Percentiles rank a stretch among this genome's conserved stretches.
phyloP scores from a whole-genome alignment of 768 basidiomycete genomes.

The Pholiota microspora region DNA sequence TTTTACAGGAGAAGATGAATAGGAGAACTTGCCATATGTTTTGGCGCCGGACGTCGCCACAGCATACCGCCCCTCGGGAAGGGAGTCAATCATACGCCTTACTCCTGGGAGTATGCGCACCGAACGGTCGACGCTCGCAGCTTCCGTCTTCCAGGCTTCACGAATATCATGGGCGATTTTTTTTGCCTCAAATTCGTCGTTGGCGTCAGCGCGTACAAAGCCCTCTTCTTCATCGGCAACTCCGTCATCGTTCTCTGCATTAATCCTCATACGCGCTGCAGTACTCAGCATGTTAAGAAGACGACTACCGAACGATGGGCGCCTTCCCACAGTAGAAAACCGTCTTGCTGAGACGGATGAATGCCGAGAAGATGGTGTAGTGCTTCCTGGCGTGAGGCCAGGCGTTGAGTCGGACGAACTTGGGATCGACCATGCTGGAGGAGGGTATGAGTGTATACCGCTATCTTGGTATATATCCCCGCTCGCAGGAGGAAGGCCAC shows the following conservation, averaged over 20 bases:
- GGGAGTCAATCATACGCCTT: constrained; percentile 56
- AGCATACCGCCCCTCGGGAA: constrained; percentile 65
- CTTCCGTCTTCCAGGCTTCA: constrained; percentile 56
- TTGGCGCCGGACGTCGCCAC: constrained; percentile 75
- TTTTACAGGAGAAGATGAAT: too few species aligned
- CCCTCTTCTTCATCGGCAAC: constrained; percentile 34
- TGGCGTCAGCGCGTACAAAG: constrained; percentile 15
- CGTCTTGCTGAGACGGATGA: constrained; percentile 30
- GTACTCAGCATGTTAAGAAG: constrained; percentile 19
- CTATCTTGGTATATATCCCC: not conserved
- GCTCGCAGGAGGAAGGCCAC: constrained; percentile 7
- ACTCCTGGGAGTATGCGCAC: constrained; percentile 75
- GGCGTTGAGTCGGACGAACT: constrained; percentile 41
- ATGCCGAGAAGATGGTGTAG: constrained; percentile 40
- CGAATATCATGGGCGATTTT: constrained; percentile 30
- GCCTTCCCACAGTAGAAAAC: constrained; percentile 30
- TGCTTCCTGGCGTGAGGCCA: constrained; percentile 33
- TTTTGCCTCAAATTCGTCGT: constrained; percentile 20
- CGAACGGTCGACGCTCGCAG: constrained; percentile 54
- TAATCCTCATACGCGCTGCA: constrained; percentile 23
- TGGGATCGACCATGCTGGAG: constrained; percentile 16
- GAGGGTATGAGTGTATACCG: not conserved
- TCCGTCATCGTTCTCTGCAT: constrained; percentile 24
- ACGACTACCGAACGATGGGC: constrained; percentile 42
- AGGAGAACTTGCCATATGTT: constrained; percentile 51